These are phyloP conservation scores for Populus trichocarpa DNA, from an alignment of 441 rosid genomes.

Conservation along the genomic window DNA sequence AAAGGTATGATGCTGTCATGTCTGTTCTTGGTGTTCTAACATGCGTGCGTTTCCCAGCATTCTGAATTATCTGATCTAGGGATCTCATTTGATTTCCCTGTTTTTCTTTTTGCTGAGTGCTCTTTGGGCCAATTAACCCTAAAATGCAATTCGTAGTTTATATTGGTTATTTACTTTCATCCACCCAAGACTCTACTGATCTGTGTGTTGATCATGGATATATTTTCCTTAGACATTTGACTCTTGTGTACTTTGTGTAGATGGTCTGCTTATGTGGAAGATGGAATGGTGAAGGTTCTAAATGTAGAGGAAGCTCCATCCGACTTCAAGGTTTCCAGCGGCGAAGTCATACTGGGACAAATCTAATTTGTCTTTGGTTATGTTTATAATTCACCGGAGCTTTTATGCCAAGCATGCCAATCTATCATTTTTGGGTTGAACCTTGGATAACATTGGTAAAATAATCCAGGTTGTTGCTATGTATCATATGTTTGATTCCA, in stretches of 20 bases:
- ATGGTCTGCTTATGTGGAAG: too few relatives aligned
- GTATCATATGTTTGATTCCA: background rate
- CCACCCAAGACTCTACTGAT: too few relatives aligned
- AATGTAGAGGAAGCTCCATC: constrained; percentile 20
- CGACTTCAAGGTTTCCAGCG: constrained; percentile 81
- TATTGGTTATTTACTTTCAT: background rate
- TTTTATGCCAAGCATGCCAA: background rate
- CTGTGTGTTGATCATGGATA: too few relatives aligned
- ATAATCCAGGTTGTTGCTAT: background rate
- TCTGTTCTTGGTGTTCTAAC: background rate
- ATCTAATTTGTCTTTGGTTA: constrained; percentile 31
- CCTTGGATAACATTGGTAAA: background rate
- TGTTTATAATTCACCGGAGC: background rate
- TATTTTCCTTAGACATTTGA: too few relatives aligned
- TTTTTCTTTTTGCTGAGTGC: background rate
- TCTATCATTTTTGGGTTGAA: background rate
- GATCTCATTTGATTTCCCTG: background rate
- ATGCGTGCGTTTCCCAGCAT: background rate
- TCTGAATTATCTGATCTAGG: background rate
- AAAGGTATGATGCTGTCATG: constrained; percentile 41
- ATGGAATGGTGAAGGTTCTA: too few relatives aligned
- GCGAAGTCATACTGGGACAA: constrained; percentile 70
- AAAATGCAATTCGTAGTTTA: background rate
- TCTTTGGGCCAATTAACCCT: background rate
- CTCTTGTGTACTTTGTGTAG: background rate